Percentiles rank a stretch among this genome's conserved stretches.
Evolutionary conservation across 805 yeast species (phyloP).

Genomic region (Candida boleticola): DNA sequence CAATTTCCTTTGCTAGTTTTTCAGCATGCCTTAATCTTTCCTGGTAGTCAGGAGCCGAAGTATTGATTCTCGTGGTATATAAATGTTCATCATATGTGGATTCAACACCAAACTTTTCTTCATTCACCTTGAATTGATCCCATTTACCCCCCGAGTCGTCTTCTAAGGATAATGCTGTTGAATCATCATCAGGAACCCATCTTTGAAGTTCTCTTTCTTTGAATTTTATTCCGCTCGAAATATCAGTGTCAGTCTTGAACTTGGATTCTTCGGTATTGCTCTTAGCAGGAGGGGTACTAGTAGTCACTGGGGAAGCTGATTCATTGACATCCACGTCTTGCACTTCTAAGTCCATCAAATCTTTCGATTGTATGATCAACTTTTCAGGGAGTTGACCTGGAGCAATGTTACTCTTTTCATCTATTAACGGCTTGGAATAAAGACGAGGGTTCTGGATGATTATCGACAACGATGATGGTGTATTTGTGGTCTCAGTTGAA

Average conservation of each 20-base stretch:
- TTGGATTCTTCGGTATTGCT: constrained; percentile 7
- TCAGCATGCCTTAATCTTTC: constrained; percentile 70
- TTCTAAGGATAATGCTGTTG: constrained; percentile 29
- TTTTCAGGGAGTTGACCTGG: constrained; percentile 40
- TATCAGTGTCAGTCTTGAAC: constrained; percentile 86
- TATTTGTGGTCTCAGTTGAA: constrained; percentile 13
- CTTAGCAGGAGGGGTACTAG: neutral
- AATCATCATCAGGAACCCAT: constrained; percentile 73
- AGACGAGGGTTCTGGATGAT: constrained; percentile 52
- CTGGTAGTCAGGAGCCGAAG: constrained; percentile 67
- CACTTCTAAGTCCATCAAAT: constrained; percentile 50
- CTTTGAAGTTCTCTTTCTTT: constrained; percentile 73
- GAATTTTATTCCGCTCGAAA: constrained; percentile 48
- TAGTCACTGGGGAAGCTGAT: constrained; percentile 9
- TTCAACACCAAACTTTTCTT: constrained; percentile 82
- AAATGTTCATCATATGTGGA: constrained; percentile 81
- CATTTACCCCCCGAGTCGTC: constrained; percentile 45
- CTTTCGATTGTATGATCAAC: constrained; percentile 47
- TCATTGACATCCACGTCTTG: constrained; percentile 33
- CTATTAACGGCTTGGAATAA: constrained; percentile 21
- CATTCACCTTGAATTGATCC: constrained; percentile 96
- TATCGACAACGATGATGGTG: constrained; percentile 49
- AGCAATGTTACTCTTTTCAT: constrained; percentile 23
- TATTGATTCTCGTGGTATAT: constrained; percentile 78
- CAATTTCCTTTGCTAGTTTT: constrained; percentile 79